Percentiles rank a stretch among this genome's conserved stretches.
These are phyloP conservation scores for Suhomyces yuchorum DNA, from an alignment of 1,139 yeast genomes.

Conservation along the genomic window DNA sequence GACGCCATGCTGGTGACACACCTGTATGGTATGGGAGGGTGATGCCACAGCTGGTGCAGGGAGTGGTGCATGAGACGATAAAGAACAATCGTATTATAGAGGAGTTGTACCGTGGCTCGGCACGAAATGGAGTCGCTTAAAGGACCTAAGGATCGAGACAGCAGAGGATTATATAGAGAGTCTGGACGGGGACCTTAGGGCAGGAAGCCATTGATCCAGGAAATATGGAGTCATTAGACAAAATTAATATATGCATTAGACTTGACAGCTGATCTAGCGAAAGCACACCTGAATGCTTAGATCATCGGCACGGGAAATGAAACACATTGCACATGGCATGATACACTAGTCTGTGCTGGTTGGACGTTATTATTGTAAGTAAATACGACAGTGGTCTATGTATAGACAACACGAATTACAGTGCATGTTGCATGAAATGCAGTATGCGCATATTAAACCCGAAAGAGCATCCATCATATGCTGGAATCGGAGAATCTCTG, in stretches of 20 bases:
- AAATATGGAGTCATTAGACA: too few relatives aligned
- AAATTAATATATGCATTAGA: too few relatives aligned
- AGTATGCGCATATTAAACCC: not conserved
- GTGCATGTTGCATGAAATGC: conserved; percentile 1
- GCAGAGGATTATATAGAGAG: too few relatives aligned
- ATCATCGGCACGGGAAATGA: not conserved
- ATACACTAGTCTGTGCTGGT: not conserved
- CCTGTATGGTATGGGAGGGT: conserved; percentile 74
- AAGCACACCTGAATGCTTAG: not conserved
- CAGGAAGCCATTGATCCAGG: too few relatives aligned
- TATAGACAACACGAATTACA: not conserved
- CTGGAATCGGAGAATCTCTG: not conserved
- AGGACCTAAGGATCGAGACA: too few relatives aligned
- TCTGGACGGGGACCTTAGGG: too few relatives aligned
- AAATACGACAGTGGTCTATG: not conserved
- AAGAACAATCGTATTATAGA: conserved; percentile 48
- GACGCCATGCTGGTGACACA: conserved; percentile 38
- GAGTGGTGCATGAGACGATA: conserved; percentile 59
- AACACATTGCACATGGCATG: not conserved
- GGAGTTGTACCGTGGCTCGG: conserved; percentile 54
- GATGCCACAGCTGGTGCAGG: conserved; percentile 64
- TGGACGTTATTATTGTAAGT: not conserved
- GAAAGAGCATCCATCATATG: not conserved
- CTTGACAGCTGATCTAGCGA: not conserved
- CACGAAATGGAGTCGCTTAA: too few relatives aligned